These are phyloP conservation scores for Trichoderma atroviride DNA, from an alignment of 2,329 filamentous ascomycete genomes.

Conservation along the genomic window DNA sequence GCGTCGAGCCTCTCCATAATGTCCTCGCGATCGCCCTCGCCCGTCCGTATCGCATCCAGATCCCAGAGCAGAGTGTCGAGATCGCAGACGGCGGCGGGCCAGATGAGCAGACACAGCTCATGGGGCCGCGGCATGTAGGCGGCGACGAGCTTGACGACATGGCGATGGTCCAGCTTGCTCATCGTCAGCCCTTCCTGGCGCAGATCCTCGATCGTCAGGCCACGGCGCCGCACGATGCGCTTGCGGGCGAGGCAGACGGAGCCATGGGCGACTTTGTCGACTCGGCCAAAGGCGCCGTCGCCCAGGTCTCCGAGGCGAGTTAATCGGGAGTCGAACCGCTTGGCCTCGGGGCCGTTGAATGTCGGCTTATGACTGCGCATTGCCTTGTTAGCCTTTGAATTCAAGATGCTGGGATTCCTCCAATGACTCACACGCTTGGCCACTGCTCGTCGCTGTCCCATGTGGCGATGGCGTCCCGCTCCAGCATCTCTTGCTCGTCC, in stretches of 20 bases:
- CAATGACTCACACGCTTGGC: conserved; percentile 39
- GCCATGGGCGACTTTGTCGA: conserved; percentile 47
- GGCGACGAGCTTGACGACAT: conserved; percentile 52
- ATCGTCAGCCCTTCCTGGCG: conserved; percentile 52
- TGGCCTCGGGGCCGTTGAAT: conserved; percentile 38
- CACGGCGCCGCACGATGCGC: conserved; percentile 43
- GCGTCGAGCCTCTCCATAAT: conserved; percentile 43
- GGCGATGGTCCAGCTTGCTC: conserved; percentile 51
- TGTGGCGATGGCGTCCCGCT: conserved; percentile 37
- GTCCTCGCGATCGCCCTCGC: conserved; percentile 45
- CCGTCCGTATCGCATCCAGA: conserved; percentile 45
- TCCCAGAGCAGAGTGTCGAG: conserved; percentile 48
- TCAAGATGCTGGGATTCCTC: too few relatives aligned
- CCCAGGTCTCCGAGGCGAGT: conserved; percentile 44
- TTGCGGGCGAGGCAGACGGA: conserved; percentile 51
- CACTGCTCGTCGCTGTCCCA: conserved; percentile 41
- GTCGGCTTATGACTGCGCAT: conserved; percentile 37
- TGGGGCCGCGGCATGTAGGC: conserved; percentile 47
- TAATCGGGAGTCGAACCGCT: conserved; percentile 40
- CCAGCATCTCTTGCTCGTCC: conserved; percentile 37
- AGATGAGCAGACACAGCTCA: conserved; percentile 50
- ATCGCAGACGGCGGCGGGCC: conserved; percentile 52
- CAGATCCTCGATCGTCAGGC: conserved; percentile 45
- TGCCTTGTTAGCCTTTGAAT: not conserved
- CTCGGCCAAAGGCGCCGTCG: conserved; percentile 47